Evolutionary conservation across 2,329 filamentous ascomycete genomes (phyloP).

Genomic region (Emergomyces orientalis): DNA sequence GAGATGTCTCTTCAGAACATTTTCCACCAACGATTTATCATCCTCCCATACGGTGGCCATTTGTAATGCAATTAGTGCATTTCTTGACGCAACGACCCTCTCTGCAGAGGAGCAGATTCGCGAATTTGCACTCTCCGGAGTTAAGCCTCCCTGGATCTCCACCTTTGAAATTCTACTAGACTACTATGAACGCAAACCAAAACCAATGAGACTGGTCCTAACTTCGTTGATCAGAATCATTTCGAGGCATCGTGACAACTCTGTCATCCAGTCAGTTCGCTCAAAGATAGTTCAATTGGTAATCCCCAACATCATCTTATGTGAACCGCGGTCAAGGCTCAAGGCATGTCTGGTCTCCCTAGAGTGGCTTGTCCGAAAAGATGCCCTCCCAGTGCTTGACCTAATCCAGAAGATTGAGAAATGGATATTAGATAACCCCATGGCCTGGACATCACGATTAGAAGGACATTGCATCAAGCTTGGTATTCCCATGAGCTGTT

Average conservation of each 20-base stretch:
- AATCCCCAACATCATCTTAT: slow-evolving; percentile 31
- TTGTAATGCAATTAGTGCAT: slow-evolving; percentile 38
- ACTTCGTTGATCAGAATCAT: slow-evolving; percentile 31
- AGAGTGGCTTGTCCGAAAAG: slow-evolving; percentile 32
- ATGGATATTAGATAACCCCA: slow-evolving; percentile 29
- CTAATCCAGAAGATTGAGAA: slow-evolving; percentile 23
- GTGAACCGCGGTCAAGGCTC: slow-evolving; percentile 31
- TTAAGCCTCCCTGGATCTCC: slow-evolving; percentile 30
- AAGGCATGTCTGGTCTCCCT: slow-evolving; percentile 31
- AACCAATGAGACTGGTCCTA: slow-evolving; percentile 38
- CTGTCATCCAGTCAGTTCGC: slow-evolving; percentile 20
- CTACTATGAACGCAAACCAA: slow-evolving; percentile 37
- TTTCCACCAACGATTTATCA: slow-evolving; percentile 30
- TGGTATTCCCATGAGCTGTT: slow-evolving; percentile 19
- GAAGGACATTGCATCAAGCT: slow-evolving; percentile 27
- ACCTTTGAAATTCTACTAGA: slow-evolving; percentile 34
- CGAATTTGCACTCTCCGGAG: slow-evolving; percentile 25
- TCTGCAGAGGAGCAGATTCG: slow-evolving; percentile 27
- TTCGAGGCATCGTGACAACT: slow-evolving; percentile 21
- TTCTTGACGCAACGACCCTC: slow-evolving; percentile 30
- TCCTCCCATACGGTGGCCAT: slow-evolving; percentile 33
- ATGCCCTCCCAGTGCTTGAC: slow-evolving; percentile 25
- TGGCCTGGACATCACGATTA: slow-evolving; percentile 26
- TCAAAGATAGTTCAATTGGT: slow-evolving; percentile 21
- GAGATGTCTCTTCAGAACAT: slow-evolving; percentile 34